A percentile compares a stretch with the other conserved stretches of the same genome.
phyloP scores from a whole-genome alignment of 2,329 filamentous ascomycete genomes.

The Trichoderma sp. region DNA sequence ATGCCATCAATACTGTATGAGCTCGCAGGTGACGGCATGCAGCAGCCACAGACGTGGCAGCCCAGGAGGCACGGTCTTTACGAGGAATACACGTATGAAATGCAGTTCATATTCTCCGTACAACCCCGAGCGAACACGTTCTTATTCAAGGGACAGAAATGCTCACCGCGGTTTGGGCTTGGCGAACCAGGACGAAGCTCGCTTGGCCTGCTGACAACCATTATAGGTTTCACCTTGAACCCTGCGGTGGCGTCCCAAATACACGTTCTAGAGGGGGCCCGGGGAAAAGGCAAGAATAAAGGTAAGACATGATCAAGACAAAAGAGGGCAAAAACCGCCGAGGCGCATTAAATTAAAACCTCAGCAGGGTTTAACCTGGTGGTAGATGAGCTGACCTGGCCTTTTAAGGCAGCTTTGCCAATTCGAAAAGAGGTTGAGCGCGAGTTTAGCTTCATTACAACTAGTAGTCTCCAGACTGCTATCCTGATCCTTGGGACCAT shows the following conservation, averaged over 20 bases:
- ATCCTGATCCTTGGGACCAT: neutral
- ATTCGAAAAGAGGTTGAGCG: neutral
- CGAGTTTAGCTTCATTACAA: neutral
- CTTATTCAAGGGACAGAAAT: neutral
- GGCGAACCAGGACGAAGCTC: conserved; percentile 5
- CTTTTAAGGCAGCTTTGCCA: neutral
- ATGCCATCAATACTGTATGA: neutral
- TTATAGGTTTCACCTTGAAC: neutral
- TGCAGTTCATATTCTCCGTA: neutral
- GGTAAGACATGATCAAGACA: neutral
- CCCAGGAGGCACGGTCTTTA: neutral
- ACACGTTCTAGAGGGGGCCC: neutral
- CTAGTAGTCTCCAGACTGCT: neutral
- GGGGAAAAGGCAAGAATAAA: neutral
- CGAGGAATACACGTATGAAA: neutral
- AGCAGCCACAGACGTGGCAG: conserved; percentile 12
- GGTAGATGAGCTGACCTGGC: neutral
- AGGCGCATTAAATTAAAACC: neutral
- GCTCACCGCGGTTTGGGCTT: conserved; percentile 13
- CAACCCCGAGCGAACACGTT: conserved; percentile 6
- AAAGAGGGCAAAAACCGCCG: neutral
- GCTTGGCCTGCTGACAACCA: conserved; percentile 8
- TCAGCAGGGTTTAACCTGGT: neutral
- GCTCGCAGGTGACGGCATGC: conserved; percentile 1
- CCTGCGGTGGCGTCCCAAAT: conserved; percentile 2